Evolutionary conservation across 352 stramenopile genomes (phyloP).

Genomic region (Halophytophthora batemanensis): DNA sequence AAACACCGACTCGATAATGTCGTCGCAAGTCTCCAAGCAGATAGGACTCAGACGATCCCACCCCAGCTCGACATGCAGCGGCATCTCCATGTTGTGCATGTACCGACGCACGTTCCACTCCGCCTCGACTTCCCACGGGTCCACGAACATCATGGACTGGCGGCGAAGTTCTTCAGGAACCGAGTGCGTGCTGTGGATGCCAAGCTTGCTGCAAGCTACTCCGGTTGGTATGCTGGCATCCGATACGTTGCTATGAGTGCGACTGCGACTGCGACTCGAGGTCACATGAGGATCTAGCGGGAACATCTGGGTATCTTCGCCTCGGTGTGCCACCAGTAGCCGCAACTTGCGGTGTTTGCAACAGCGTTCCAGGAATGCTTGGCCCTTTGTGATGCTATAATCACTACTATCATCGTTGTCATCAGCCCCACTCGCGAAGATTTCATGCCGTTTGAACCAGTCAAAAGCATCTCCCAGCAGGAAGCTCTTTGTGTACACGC

Average conservation of each 20-base stretch:
- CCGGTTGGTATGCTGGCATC: no score
- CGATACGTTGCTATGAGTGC: conserved; percentile 1
- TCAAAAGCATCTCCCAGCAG: conserved; percentile 62
- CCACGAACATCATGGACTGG: conserved; percentile 81
- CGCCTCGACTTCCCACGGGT: conserved; percentile 80
- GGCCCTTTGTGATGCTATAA: conserved; percentile 27
- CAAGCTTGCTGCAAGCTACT: no score
- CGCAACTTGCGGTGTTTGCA: conserved; percentile 73
- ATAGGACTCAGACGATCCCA: conserved; percentile 73
- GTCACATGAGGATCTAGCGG: conserved; percentile 19
- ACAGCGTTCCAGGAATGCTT: conserved; percentile 65
- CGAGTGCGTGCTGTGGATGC: conserved; percentile 1
- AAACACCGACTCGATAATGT: conserved; percentile 60
- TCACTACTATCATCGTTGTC: not conserved
- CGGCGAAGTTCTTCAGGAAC: conserved; percentile 24
- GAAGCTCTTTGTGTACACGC: conserved; percentile 74
- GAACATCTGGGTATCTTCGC: conserved; percentile 53
- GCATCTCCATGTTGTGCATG: conserved; percentile 46
- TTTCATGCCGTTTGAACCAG: conserved; percentile 48
- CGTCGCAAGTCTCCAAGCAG: conserved; percentile 59
- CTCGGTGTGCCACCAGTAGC: conserved; percentile 56
- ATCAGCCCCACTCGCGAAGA: conserved; percentile 34
- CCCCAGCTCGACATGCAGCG: conserved; percentile 66
- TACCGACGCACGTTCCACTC: conserved; percentile 55
- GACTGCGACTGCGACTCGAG: conserved; percentile 4